Evolutionary conservation across 805 yeast genomes (phyloP).

Genomic region (Lipomyces yamanashiensis): DNA sequence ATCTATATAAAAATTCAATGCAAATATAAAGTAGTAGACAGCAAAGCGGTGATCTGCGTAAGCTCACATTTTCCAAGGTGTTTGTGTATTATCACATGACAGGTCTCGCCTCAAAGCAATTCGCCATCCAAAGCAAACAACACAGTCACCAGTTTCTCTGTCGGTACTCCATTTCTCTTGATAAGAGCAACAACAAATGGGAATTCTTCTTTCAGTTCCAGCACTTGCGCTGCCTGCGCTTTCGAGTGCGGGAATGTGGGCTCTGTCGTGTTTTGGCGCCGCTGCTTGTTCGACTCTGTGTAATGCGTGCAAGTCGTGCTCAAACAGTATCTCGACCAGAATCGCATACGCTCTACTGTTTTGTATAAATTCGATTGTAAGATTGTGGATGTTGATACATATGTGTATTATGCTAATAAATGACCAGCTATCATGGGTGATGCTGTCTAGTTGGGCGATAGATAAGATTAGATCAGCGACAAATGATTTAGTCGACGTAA

Average conservation of each 20-base stretch:
- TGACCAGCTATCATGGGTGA: conserved; percentile 79
- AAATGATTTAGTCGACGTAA: conserved; percentile 68
- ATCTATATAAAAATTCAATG: no score
- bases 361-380: conserved; percentile 66
- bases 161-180: neutral
- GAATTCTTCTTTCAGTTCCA: conserved; percentile 49
- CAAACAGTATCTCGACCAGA: conserved; percentile 82
- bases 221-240: conserved; percentile 68
- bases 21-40: no score
- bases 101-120: conserved; percentile 1
- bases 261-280: conserved; percentile 81
- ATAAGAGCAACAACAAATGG: conserved; percentile 42
- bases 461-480: conserved; percentile 72
- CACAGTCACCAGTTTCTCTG: neutral
- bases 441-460: conserved; percentile 78
- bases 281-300: conserved; percentile 73
- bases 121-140: neutral
- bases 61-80: neutral
- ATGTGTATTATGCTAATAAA: neutral
- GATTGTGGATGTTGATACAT: conserved; percentile 43
- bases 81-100: neutral
- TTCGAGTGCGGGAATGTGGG: conserved; percentile 60
- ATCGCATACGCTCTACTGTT: conserved; percentile 81
- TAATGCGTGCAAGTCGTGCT: conserved; percentile 60
- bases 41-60: no score